These are phyloP conservation scores for Podaxis sp. DNA, from an alignment of 768 basidiomycete species.

Conservation along the genomic window DNA sequence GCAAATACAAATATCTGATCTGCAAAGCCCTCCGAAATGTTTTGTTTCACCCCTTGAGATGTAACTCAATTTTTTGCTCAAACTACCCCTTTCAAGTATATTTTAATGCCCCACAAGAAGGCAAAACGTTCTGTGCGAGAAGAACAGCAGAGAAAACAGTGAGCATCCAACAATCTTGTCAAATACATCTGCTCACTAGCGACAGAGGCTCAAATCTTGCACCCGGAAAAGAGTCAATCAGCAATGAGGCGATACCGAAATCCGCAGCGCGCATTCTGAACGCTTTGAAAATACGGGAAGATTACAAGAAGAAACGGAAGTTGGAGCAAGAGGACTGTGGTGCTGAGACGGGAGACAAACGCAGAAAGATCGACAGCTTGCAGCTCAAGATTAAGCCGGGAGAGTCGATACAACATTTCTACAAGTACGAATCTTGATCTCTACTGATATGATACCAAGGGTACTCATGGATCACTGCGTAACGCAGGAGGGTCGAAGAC, in stretches of 20 bases:
- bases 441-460: neutral
- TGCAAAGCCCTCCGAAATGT: neutral
- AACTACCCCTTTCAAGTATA: neutral
- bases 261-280: conserved; percentile 63
- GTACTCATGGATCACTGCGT: neutral
- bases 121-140: conserved; percentile 53
- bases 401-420: conserved; percentile 76
- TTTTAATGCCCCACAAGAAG: conserved; percentile 63
- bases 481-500: conserved; percentile 66
- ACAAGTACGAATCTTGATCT: conserved; percentile 42
- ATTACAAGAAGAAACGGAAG: conserved; percentile 50
- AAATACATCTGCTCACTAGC: neutral
- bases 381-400: conserved; percentile 54
- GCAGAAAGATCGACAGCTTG: conserved; percentile 28
- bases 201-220: conserved; percentile 50
- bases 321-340: conserved; percentile 29
- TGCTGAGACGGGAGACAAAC: conserved; percentile 23
- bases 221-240: conserved; percentile 40
- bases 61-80: neutral
- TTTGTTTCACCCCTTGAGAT: neutral
- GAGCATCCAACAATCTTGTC: conserved; percentile 15
- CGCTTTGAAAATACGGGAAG: conserved; percentile 54
- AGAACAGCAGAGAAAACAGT: conserved; percentile 42
- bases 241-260: conserved; percentile 67
- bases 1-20: neutral